Evolutionary conservation across 192 early-diverging fungal species (phyloP).

Genomic region (Backusella luteola): DNA sequence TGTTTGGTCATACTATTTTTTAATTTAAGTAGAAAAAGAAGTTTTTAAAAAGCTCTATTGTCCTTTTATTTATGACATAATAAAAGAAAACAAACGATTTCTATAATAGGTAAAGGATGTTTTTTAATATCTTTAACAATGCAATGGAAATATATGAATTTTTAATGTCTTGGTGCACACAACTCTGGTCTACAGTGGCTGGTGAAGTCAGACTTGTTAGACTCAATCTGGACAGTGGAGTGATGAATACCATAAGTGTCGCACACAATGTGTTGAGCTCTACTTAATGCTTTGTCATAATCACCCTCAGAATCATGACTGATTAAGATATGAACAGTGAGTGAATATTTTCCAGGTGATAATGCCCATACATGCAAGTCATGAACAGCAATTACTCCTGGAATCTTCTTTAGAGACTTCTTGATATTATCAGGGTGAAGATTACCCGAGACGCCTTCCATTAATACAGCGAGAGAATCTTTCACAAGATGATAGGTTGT

Average conservation of each 20-base stretch:
- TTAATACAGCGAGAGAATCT: conserved; percentile 64
- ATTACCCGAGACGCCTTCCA: conserved; percentile 66
- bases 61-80: not conserved
- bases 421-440: conserved; percentile 50
- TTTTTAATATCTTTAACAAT: not conserved
- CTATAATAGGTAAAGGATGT: not conserved
- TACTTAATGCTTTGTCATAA: conserved; percentile 46
- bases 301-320: conserved; percentile 20
- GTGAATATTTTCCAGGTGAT: conserved; percentile 48
- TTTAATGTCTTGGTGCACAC: conserved; percentile 20
- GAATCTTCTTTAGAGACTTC: conserved; percentile 38
- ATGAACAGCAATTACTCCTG: conserved; percentile 50
- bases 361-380: conserved; percentile 59
- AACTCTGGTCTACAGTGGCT: conserved; percentile 51
- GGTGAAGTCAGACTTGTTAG: conserved; percentile 33
- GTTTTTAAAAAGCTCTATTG: not conserved
- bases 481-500: conserved; percentile 68
- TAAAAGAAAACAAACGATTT: not conserved
- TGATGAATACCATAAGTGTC: conserved; percentile 52
- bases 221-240: conserved; percentile 54
- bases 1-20: not conserved
- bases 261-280: conserved; percentile 50
- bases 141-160: not conserved
- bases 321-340: conserved; percentile 32
- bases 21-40: not conserved